phyloP scores from a whole-genome alignment of 2,329 filamentous ascomycete species.

The Penicillium sp. region DNA sequence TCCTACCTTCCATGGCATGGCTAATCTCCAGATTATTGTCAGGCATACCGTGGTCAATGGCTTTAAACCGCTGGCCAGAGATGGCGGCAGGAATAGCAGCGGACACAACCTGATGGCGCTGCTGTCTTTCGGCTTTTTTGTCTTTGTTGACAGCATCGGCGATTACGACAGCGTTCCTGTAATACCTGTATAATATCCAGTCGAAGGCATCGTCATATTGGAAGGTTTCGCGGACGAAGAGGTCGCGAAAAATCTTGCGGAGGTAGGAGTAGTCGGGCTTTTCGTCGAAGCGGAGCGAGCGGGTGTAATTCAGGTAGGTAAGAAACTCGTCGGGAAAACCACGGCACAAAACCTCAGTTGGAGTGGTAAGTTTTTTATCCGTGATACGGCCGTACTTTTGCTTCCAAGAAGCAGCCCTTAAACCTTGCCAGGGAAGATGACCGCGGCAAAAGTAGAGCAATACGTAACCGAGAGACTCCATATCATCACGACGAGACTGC shows the following conservation, averaged over 20 bases:
- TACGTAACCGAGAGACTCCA: slow-evolving; percentile 98
- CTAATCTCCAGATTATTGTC: no score
- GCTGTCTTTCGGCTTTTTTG: no score
- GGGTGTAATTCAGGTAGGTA: slow-evolving; percentile 99
- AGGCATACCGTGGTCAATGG: no score
- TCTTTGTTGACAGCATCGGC: slow-evolving; percentile 73
- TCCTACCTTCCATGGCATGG: no score
- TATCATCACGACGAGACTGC: slow-evolving; percentile 98
- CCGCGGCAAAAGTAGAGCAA: slow-evolving; percentile 99
- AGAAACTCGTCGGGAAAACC: slow-evolving; percentile 99
- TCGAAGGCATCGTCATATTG: slow-evolving; percentile 99
- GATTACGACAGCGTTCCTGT: slow-evolving; percentile 97
- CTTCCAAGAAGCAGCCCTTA: slow-evolving; percentile 99
- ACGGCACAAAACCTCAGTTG: slow-evolving; percentile 96
- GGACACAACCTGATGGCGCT: no score
- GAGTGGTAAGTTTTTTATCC: slow-evolving; percentile 99
- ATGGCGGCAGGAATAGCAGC: no score
- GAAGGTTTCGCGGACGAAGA: slow-evolving; percentile 98
- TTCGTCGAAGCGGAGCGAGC: slow-evolving; percentile 97
- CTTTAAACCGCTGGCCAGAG: no score
- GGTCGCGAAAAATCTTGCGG: slow-evolving; percentile 99
- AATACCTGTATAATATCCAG: slow-evolving; percentile 99
- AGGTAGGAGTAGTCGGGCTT: slow-evolving; percentile 99
- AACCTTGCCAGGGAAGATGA: slow-evolving; percentile 95
- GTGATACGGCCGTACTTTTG: slow-evolving; percentile 99